A percentile compares a stretch with the other conserved stretches of the same genome.
Evolutionary conservation across 345 rosid genomes (phyloP).

Genomic region (Eucalyptus curtisii): DNA sequence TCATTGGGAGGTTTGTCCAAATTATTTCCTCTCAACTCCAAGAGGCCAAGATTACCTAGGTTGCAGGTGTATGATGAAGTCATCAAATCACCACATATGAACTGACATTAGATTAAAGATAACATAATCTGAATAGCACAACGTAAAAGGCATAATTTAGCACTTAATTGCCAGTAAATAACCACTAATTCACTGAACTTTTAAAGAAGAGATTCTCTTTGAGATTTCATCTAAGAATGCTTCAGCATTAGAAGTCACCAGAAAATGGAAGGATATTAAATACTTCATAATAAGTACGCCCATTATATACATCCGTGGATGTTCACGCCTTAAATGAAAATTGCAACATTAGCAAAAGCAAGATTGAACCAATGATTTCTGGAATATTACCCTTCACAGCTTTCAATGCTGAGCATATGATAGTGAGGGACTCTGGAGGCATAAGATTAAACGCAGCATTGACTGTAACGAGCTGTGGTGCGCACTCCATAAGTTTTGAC

Average conservation of each 20-base stretch:
- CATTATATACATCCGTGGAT: background rate
- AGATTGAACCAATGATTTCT: background rate
- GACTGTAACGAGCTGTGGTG: conserved; percentile 47
- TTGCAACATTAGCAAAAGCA: background rate
- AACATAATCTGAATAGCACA: background rate
- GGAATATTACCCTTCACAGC: conserved; percentile 29
- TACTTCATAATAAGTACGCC: background rate
- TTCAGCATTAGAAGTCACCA: background rate
- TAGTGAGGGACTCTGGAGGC: conserved; percentile 54
- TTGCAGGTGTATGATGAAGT: background rate
- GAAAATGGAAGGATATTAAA: background rate
- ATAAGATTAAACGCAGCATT: conserved; percentile 70
- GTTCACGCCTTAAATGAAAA: background rate
- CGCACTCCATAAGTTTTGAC: conserved; percentile 45
- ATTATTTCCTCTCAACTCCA: conserved; percentile 75
- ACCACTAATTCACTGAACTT: background rate
- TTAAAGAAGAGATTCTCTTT: background rate
- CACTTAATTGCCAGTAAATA: background rate
- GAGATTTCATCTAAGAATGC: background rate
- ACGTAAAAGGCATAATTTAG: background rate
- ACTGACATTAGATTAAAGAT: background rate
- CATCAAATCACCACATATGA: background rate
- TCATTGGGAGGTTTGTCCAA: conserved; percentile 25
- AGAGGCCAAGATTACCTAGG: conserved; percentile 44
- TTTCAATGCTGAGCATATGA: conserved; percentile 51